Evolutionary conservation across 2,329 filamentous ascomycete genomes (phyloP).

Genomic region (Fusarium longipes): DNA sequence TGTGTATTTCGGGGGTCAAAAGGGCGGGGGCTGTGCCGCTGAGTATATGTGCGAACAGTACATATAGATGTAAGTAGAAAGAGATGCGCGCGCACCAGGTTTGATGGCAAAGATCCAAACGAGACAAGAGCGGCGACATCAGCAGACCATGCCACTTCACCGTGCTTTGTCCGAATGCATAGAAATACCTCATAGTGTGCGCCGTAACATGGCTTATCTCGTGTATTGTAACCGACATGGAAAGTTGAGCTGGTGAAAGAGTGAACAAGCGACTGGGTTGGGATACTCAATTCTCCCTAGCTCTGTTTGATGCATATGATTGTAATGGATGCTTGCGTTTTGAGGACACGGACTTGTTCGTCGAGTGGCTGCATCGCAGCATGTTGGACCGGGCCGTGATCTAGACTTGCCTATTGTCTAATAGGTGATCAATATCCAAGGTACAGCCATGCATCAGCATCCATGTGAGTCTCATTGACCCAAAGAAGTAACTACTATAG

Average conservation of each 20-base stretch:
- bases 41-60: constrained; percentile 3
- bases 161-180: constrained; percentile 23
- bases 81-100: constrained; percentile 11
- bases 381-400: background rate
- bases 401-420: background rate
- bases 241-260: constrained; percentile 25
- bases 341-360: background rate
- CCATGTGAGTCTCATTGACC: background rate
- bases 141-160: constrained; percentile 39
- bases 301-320: constrained; percentile 1
- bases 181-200: constrained; percentile 44
- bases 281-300: constrained; percentile 25
- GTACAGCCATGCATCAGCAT: background rate
- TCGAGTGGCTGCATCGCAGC: background rate
- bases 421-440: background rate
- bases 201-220: constrained; percentile 3
- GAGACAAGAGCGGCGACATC: constrained; percentile 27
- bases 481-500: background rate
- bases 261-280: constrained; percentile 12
- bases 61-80: background rate
- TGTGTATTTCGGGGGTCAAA: constrained; percentile 10
- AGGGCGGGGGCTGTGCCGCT: constrained; percentile 24
- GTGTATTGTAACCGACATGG: constrained; percentile 6
- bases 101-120: constrained; percentile 19
- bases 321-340: background rate